phyloP scores from a whole-genome alignment of 1,284 basidiomycete genomes.

The Malassezia sympodialis region DNA sequence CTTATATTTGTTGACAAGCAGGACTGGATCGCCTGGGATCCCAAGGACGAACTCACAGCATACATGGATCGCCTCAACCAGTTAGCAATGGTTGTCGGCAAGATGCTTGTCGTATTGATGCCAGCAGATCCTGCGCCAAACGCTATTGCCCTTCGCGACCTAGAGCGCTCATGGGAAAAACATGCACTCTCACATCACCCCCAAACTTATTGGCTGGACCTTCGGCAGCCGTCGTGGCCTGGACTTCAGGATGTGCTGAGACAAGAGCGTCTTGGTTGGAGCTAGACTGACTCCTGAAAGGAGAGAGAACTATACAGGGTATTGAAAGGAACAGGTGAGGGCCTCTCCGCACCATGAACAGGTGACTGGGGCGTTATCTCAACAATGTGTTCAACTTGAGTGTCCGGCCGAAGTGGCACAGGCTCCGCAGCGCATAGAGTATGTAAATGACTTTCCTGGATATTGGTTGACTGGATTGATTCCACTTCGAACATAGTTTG shows the following conservation, averaged over 20 bases:
- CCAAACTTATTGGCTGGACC: neutral
- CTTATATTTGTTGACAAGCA: neutral
- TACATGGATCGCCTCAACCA: slow-evolving; percentile 11
- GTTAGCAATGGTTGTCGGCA: slow-evolving; percentile 6
- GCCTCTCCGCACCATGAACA: neutral
- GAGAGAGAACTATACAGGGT: neutral
- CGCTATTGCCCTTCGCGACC: neutral
- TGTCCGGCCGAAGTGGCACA: neutral
- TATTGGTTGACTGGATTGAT: neutral
- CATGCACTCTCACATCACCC: slow-evolving; percentile 2
- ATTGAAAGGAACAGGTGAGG: neutral
- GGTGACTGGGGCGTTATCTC: neutral
- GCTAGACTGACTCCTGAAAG: neutral
- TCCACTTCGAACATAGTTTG: slow-evolving; percentile 5
- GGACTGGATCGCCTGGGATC: neutral
- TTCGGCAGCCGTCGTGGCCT: neutral
- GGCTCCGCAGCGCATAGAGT: slow-evolving; percentile 12
- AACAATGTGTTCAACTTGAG: slow-evolving; percentile 8
- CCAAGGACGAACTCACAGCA: neutral
- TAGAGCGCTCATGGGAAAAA: neutral
- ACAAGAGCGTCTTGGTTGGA: neutral
- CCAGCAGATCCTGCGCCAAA: neutral
- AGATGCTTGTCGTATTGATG: neutral
- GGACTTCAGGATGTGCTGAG: neutral
- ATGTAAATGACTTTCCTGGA: neutral